These are phyloP conservation scores for Sporothrix curviconia DNA, from an alignment of 2,329 filamentous ascomycete species.

Conservation along the genomic window DNA sequence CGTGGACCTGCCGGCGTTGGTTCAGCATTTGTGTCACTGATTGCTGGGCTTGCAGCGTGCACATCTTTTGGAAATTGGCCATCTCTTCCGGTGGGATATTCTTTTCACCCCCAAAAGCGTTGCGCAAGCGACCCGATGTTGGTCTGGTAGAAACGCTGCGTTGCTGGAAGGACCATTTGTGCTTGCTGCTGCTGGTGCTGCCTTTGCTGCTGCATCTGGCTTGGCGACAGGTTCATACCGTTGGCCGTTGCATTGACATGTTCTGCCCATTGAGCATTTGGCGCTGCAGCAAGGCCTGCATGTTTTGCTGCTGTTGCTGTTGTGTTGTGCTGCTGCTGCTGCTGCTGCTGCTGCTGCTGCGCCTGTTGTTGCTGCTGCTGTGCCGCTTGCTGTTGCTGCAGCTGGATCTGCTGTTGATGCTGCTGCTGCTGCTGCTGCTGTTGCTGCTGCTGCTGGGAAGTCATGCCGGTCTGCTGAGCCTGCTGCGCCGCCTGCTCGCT, in stretches of 20 bases:
- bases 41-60: constrained; percentile 23
- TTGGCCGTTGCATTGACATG: constrained; percentile 21
- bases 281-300: constrained; percentile 34
- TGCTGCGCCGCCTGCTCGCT: not conserved
- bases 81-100: constrained; percentile 41
- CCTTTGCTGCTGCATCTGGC: constrained; percentile 26
- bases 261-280: constrained; percentile 23
- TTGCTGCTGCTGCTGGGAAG: constrained; percentile 11
- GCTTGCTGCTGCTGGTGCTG: constrained; percentile 24
- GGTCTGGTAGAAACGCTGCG: constrained; percentile 31
- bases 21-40: constrained; percentile 20
- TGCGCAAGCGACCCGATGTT: constrained; percentile 30
- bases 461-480: constrained; percentile 18
- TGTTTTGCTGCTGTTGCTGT: constrained; percentile 23
- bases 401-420: constrained; percentile 23
- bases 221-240: constrained; percentile 25
- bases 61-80: constrained; percentile 39
- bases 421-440: constrained; percentile 27
- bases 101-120: constrained; percentile 36
- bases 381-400: constrained; percentile 29
- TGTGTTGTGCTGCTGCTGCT: constrained; percentile 29
- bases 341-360: constrained; percentile 22
- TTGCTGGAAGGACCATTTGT: constrained; percentile 21
- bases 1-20: constrained; percentile 19
- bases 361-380: constrained; percentile 21